phyloP scores from a whole-genome alignment of 257 asterid genomes.

The Solanum sejunctum region DNA sequence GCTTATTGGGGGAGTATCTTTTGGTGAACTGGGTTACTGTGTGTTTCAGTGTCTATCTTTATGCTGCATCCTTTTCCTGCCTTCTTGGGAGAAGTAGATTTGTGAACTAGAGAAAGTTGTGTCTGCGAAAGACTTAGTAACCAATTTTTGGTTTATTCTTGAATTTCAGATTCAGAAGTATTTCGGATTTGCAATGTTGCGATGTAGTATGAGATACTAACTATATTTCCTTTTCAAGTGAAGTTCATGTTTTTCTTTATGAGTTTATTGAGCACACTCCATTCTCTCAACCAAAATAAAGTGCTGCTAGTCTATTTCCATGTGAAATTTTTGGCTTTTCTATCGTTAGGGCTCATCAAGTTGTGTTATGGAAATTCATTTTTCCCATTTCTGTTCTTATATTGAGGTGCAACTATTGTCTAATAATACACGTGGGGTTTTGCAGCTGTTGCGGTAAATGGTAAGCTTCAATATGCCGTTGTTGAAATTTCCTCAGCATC shows the following conservation, averaged over 20 bases:
- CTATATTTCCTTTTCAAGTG: not conserved
- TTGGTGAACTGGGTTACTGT: not conserved
- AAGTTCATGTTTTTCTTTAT: not conserved
- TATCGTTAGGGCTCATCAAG: not conserved
- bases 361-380: not conserved
- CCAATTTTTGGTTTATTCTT: not conserved
- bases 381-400: not conserved
- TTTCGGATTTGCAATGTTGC: not conserved
- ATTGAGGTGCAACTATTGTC: not conserved
- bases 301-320: not conserved
- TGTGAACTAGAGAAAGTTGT: not conserved
- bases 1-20: not conserved
- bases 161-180: not conserved
- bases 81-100: not conserved
- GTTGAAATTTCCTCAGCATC: conserved; percentile 60
- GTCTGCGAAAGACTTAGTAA: not conserved
- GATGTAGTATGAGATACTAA: not conserved
- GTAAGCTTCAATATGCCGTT: conserved; percentile 78
- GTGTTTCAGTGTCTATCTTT: not conserved
- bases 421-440: not conserved
- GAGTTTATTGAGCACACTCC: not conserved
- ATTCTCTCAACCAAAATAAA: not conserved
- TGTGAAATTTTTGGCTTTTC: not conserved
- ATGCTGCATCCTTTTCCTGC: not conserved
- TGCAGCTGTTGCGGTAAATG: conserved; percentile 89